A percentile compares a stretch with the other conserved stretches of the same genome.
These are phyloP conservation scores for Globisporangium splendens DNA, from an alignment of 352 stramenopile genomes.

Conservation along the genomic window DNA sequence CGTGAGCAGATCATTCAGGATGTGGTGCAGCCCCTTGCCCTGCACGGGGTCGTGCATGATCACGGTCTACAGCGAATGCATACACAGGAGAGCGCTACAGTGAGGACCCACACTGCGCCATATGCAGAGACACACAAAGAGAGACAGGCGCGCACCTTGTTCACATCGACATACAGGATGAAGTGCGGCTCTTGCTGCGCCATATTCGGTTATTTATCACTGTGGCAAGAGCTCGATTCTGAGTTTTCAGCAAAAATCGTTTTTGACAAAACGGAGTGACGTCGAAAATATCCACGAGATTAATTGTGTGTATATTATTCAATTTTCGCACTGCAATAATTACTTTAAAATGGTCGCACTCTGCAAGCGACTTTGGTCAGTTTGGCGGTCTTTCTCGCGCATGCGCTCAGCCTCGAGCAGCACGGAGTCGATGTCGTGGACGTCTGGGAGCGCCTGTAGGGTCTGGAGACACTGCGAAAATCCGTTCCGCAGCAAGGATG, in stretches of 20 bases:
- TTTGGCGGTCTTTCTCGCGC: slow-evolving; percentile 38
- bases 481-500: slow-evolving; percentile 26
- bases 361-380: slow-evolving; percentile 22
- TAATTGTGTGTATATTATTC: too few species aligned
- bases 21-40: slow-evolving; percentile 64
- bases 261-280: too few species aligned
- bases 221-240: not conserved
- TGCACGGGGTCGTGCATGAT: slow-evolving; percentile 85
- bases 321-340: not conserved
- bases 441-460: slow-evolving; percentile 30
- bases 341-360: not conserved
- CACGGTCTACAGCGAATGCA: slow-evolving; percentile 39
- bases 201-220: not conserved
- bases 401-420: slow-evolving; percentile 41
- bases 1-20: slow-evolving; percentile 75
- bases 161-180: slow-evolving; percentile 80
- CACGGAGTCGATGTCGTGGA: slow-evolving; percentile 28
- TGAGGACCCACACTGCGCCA: not conserved
- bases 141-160: slow-evolving; percentile 43
- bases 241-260: too few species aligned
- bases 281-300: too few species aligned
- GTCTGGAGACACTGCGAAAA: slow-evolving; percentile 41
- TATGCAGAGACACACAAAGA: not conserved
- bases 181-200: slow-evolving; percentile 29
- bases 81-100: not conserved